Conservation (phyloP, 2,329 filamentous ascomycete species). For the Fusarium nisikadoi region DNA sequence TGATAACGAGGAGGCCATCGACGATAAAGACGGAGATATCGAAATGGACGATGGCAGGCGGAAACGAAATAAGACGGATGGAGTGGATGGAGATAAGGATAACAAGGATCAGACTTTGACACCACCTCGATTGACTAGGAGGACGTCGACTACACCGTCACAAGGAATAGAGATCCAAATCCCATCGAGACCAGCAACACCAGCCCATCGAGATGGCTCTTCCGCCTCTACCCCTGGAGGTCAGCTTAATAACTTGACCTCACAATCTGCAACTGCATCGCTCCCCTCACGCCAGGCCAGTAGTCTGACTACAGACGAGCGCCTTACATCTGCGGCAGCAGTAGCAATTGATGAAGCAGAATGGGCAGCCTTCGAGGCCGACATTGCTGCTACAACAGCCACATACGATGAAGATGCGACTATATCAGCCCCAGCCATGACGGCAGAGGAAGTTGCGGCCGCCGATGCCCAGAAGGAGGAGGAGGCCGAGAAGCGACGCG, state of each 20-base stretch:
- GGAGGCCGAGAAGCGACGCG: slow-evolving; percentile 64
- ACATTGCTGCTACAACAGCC: slow-evolving; percentile 67
- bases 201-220: slow-evolving; percentile 56
- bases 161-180: slow-evolving; percentile 71
- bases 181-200: slow-evolving; percentile 71
- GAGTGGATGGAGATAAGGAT: slow-evolving; percentile 36
- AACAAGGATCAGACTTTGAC: slow-evolving; percentile 43
- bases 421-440: slow-evolving; percentile 76
- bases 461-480: slow-evolving; percentile 61
- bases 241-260: slow-evolving; percentile 21
- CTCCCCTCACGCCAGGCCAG: slow-evolving; percentile 47
- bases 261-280: slow-evolving; percentile 38
- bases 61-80: slow-evolving; percentile 60
- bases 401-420: slow-evolving; percentile 61
- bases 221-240: slow-evolving; percentile 54
- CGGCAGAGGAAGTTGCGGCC: slow-evolving; percentile 69
- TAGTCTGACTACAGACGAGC: slow-evolving; percentile 32
- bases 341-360: slow-evolving; percentile 74
- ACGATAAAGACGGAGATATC: slow-evolving; percentile 46
- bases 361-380: slow-evolving; percentile 88
- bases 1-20: slow-evolving; percentile 47
- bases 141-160: slow-evolving; percentile 62
- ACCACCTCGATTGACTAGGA: slow-evolving; percentile 58
- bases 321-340: slow-evolving; percentile 23
- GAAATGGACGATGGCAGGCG: slow-evolving; percentile 52